Evolutionary conservation across 306 rosid species (phyloP), one percentile per base, ranked within the genome.

Genomic region (cucumber (Cucumis sativus)): DNA sequence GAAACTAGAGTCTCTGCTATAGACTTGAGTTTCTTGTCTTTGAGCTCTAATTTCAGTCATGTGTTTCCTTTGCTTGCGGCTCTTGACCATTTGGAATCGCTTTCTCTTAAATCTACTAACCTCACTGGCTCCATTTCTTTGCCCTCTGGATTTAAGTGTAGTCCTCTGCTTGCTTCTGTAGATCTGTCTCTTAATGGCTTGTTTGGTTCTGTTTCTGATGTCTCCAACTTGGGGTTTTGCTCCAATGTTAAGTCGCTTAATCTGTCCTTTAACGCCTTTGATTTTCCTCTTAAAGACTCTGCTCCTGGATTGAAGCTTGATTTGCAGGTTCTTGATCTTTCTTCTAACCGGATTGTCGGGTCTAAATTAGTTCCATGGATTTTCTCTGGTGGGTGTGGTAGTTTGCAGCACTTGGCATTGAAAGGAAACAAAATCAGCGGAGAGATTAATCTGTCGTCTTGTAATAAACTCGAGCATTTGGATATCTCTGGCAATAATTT

Each of bases 401-500:
- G 74, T 45, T 54, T 95, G 60, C 60, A 54, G 28, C 16, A 28
- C 25, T 69, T 96, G 61, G 77, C 84, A 3, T 67, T 96, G n/a
- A 85, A 74, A 13, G 96, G 91, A 1, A 96, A 96, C 84, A 89
- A 81, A 81, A 57, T 95, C 77, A 57, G 85, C 37, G 97, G 97
- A 7, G 85, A 85, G 60, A 57, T 82, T 39, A 78, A 87, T 51
- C 78, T 95, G 64, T 79, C 92, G 1, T 28, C 20, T 3, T 88
- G 92, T 83, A 25, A 25, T 16, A 80, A 61, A 9, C 59, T 92
- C 6, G 83, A 74, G 79, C 17, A 77, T 76, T 54, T 95, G 14
- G 97, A 95, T 86, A 65, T 95, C 16, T 87, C 99, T 10, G 75
- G 82, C 6, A 95, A 95, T 83, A 95, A 95, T 74, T 88, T 92